A percentile compares a stretch with the other conserved stretches of the same genome.
phyloP scores from a whole-genome alignment of 768 basidiomycete genomes.

The Myochromella boudieri region DNA sequence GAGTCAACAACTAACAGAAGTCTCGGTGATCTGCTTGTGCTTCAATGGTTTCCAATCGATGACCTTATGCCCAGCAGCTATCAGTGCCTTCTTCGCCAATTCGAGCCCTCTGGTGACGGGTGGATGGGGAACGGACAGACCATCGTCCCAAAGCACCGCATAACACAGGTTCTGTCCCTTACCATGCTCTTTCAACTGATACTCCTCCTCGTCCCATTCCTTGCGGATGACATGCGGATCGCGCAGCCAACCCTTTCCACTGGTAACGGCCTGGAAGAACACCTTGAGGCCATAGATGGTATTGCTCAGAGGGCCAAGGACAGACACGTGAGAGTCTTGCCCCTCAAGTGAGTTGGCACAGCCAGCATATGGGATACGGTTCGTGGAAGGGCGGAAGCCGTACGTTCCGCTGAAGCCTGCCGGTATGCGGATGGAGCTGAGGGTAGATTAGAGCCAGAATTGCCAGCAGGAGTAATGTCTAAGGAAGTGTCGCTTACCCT shows the following conservation, averaged over 20 bases:
- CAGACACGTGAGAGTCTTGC: constrained; percentile 68
- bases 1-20: constrained; percentile 33
- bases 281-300: constrained; percentile 59
- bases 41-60: constrained; percentile 66
- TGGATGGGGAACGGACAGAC: constrained; percentile 57
- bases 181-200: constrained; percentile 58
- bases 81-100: constrained; percentile 52
- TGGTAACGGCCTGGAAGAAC: constrained; percentile 66
- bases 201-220: constrained; percentile 60
- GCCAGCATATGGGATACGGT: constrained; percentile 70
- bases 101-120: constrained; percentile 63
- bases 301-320: constrained; percentile 70
- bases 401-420: constrained; percentile 68
- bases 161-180: constrained; percentile 52
- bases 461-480: background rate
- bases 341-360: constrained; percentile 67
- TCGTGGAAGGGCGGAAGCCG: constrained; percentile 66
- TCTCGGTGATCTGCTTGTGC: constrained; percentile 44
- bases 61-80: constrained; percentile 66
- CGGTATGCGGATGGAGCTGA: constrained; percentile 72
- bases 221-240: constrained; percentile 63
- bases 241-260: constrained; percentile 59
- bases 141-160: constrained; percentile 69
- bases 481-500: constrained; percentile 43
- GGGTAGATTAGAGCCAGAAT: background rate